Base-by-base conservation (phyloP, 148 eudicot genomes). In the Chenopodium suecicum region DNA sequence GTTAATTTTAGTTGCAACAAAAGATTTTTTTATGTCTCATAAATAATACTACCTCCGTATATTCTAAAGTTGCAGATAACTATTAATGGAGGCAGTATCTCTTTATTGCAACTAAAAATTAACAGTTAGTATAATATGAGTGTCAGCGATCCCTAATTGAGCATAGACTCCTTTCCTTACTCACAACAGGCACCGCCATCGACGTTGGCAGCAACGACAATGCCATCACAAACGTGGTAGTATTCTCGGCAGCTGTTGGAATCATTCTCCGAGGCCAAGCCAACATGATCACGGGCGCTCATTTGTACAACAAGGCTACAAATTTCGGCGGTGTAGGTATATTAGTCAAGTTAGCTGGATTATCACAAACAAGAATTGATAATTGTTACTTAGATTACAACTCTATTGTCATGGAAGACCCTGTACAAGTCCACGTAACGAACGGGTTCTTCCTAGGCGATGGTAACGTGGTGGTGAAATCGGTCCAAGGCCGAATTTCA, bases 341-440 rank as follows among this genome's bases (percentile, higher is more conserved):
- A 4, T 70, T 52, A 48, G 25, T 79, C 8, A 79, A 79, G n/a
- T 12, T 79, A 20, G 29, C 67, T 1, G 75, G 81, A 2, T 54
- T 79, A 2, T 69, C 81, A 2, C 81, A 79, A 46, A 79, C 81
- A 4, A 79, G 81, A 74, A 79, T 79, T 16, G 67, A 79, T 52
- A 79, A 54, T 79, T 79, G 81, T 9, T 79, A 79, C 66, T 17
- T 79, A 50, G 81, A 79, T 34, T 79, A 69, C 16, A 79, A 69
- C 67, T 79, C 81, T 5, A 54, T 79, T 79, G 81, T 79, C 13
- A 52, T 79, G 81, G 81, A 79, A 70, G 81, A 79, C 25, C 81
- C 81, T 4, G 81, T 79, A 9, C 81, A 79, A 52, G 75, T 79
- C 2, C 81, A 79, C 19, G 67, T 79, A 7, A 79, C 75, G 7